Evolutionary conservation across 176 grass and related monocot species (phyloP).

Genomic region (Carex littledalei): DNA sequence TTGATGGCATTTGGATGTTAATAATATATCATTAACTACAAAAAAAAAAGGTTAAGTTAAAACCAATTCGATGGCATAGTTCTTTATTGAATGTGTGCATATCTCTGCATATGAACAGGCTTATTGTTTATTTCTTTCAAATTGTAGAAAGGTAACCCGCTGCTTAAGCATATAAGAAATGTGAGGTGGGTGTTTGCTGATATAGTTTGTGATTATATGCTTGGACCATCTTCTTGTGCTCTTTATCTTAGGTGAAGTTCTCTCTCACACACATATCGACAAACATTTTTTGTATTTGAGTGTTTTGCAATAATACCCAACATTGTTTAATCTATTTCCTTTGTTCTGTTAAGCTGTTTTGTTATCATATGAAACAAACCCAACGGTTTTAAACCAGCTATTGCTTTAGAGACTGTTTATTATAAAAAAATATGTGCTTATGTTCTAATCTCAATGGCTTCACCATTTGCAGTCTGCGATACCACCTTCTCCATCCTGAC

Average conservation of each 20-base stretch:
- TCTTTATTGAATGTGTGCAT: background rate
- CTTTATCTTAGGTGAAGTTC: conserved; percentile 73
- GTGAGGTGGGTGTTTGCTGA: conserved; percentile 76
- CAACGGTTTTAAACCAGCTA: background rate
- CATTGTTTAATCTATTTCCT: background rate
- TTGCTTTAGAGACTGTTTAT: conserved; percentile 7
- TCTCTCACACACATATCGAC: background rate
- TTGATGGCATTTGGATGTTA: background rate
- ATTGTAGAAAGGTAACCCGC: conserved; percentile 78
- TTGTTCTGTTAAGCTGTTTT: background rate
- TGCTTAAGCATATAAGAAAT: conserved; percentile 96
- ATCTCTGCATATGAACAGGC: background rate
- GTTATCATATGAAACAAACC: background rate
- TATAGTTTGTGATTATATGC: conserved; percentile 67
- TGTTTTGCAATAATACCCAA: background rate
- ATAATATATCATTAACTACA: background rate
- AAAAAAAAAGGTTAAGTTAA: background rate
- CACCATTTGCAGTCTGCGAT: conserved; percentile 58
- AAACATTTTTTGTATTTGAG: background rate
- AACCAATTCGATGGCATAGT: background rate
- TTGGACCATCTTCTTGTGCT: conserved; percentile 82
- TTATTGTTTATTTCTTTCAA: background rate
- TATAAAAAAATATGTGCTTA: conserved; percentile 5
- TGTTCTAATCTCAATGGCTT: background rate
- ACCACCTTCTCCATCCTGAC: conserved; percentile 95